Base-by-base conservation (phyloP, 1,139 yeast genomes). In the Geotrichum citri-aurantii region DNA sequence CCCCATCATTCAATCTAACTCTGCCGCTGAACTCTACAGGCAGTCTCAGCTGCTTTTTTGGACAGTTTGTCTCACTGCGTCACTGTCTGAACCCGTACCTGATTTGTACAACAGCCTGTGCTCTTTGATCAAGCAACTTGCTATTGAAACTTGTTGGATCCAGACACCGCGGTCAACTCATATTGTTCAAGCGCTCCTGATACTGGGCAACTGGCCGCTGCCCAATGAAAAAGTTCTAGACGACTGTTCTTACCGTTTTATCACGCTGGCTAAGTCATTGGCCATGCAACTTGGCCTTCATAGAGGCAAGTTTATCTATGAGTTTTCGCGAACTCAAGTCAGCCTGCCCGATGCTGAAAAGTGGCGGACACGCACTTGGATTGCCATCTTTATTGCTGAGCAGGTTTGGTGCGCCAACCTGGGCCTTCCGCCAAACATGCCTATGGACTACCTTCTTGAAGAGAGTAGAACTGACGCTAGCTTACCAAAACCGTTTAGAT, bases 321-420 rank as follows among this genome's bases (percentile, higher is more conserved):
- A 91, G 68, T 91, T 91, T 66, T 86, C 95, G 11, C 79, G 97
- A 66, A 88, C 93, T 31, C 97, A 91, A 70, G 95, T 88, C 3
- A 82, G 89, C 48, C 78, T 91, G 69, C 95, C 95, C 0, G 91
- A 91, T 72, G 93, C 97, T 3, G 97, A 90, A 66, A 85, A 85
- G 69, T 91, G 97, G 97, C 80, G 97, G 70, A 90, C 97, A 0
- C 78, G 97, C 65, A 84, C 96, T 1, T 91, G 97, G 97, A 75
- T 90, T 42, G 91, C 95, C 0, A 86, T 88, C 2, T 91, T 88
- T 71, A 87, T 91, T 69, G 81, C 90, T 59, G 97, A 91, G 69
- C 95, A 90, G 65, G 88, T 91, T 68, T 89, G 96, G 95, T 86
- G 95, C 14, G 88, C 95, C 12, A 83, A 85, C 50, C 75, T 91